Base-by-base conservation (phyloP, 2,329 filamentous ascomycete species). In the Aciculosporium take region DNA sequence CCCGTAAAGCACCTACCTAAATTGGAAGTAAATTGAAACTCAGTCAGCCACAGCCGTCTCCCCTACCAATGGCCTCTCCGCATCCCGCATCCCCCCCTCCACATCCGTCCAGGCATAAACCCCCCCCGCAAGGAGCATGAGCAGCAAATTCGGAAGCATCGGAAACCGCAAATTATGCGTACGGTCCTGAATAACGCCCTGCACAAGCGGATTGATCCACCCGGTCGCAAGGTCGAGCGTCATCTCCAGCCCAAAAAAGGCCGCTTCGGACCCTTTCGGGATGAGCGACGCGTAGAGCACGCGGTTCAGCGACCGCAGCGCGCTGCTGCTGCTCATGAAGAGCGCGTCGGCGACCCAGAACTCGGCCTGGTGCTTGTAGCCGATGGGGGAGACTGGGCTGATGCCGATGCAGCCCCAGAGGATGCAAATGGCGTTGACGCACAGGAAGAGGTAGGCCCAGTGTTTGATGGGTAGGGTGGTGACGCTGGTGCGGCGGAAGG, bases 91-190 rank as follows among this genome's bases (percentile, higher is more conserved):
- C 7, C 46, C 48, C 36, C 41, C 28, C 10, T 48, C 44, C 28
- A 49, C 25, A 37, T 49, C 48, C 8, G 46, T 48, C 48, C 46
- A 49, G 1, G 40, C 10, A 24, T 49, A 49, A 23, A 49, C 18
- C 5, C 20, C 40, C 13, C 41, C n/a, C 5, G 46, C 48, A 15
- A 38, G 36, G 5, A 48, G 30, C 42, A 48, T 48, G 7, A 48
- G 45, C n/a, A 49, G 23, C 6, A 49, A 37, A 37, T 49, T 46
- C 13, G 48, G 48, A 27, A 49, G 37, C 48, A 49, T 49, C 15
- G 48, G 48, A 37, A 49, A 49, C 0, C 48, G 42, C 25, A 49
- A 27, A 24, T 49, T 49, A n/a, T 49, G 48, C 20, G 46, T 49
- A 10, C 32, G 39, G 21, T 49, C 37, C 31, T 49, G 48, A 6